These are phyloP conservation scores for Ceratobasidium sp. DNA, from an alignment of 1,284 basidiomycete genomes.

Conservation along the genomic window DNA sequence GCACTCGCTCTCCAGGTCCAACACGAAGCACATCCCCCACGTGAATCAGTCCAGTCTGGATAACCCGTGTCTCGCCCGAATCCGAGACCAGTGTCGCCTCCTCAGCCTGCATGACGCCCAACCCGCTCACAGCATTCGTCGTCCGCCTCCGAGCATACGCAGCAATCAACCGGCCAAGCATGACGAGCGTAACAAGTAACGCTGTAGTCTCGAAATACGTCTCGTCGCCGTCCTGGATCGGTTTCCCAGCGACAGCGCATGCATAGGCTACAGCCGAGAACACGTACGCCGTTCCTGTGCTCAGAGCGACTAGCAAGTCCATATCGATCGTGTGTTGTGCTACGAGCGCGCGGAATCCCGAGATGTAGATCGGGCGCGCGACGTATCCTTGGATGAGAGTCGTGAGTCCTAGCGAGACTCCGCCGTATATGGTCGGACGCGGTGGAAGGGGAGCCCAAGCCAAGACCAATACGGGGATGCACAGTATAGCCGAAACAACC, in stretches of 20 bases:
- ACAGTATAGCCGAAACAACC: conserved; percentile 53
- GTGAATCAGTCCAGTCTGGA: conserved; percentile 57
- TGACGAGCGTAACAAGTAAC: conserved; percentile 60
- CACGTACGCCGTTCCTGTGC: conserved; percentile 58
- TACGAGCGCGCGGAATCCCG: conserved; percentile 56
- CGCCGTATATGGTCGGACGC: conserved; percentile 54
- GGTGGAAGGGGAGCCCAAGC: conserved; percentile 59
- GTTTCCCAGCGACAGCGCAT: conserved; percentile 54
- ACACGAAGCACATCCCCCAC: conserved; percentile 57
- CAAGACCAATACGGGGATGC: conserved; percentile 60
- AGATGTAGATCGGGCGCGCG: conserved; percentile 55
- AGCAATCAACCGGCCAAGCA: conserved; percentile 58
- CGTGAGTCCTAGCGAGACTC: conserved; percentile 57
- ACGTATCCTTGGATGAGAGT: conserved; percentile 58
- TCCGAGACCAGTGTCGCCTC: conserved; percentile 53
- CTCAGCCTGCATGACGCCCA: conserved; percentile 53
- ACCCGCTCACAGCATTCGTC: conserved; percentile 53
- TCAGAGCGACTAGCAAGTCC: conserved; percentile 58
- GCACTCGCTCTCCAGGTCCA: conserved; percentile 54
- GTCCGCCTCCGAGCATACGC: conserved; percentile 57
- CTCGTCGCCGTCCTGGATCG: conserved; percentile 52
- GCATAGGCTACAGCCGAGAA: conserved; percentile 60
- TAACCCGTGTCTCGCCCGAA: conserved; percentile 46
- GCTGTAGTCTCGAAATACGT: conserved; percentile 62
- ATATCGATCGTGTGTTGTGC: conserved; percentile 59